Evolutionary conservation across 805 yeast genomes (phyloP), one percentile per base, ranked within the genome.

Genomic region (Candida caryicola): DNA sequence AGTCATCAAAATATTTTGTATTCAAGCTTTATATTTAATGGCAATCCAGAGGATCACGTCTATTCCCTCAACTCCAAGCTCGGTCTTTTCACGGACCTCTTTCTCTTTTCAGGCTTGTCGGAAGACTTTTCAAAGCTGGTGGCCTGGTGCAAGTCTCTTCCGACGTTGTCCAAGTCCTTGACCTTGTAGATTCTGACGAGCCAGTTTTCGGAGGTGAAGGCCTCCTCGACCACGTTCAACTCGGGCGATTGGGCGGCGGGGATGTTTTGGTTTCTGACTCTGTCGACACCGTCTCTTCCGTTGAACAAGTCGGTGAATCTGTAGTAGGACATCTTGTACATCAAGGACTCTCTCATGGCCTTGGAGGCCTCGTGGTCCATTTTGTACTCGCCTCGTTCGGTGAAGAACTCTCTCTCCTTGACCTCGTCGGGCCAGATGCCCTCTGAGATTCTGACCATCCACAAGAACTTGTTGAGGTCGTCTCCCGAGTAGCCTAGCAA

Each of bases 341-440:
- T 78, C 64, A 93, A 68, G 13, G 95, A 85, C 57, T 91, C 74
- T 56, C 76, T 80, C 97, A 95, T 91, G 21, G 96, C 74, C 18
- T 78, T 69, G 2, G 96, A 69, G 12, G 98, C 98, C 23, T 67
- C 67, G 40, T 75, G 79, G 60, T 93, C 98, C 38, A 93, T 83
- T 54, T 81, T 80, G 62, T 88, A 93, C 62, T 89, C 96, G 45
- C 98, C 97, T 39, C 78, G 66, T 4, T 78, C 77, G 16, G 90
- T 85, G 74, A 90, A 93, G 66, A 69, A 93, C 48, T 81, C 76
- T 46, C 93, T 72, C 67, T 93, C 99, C 49, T 72, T 76, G 42
- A 93, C 81, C 58, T 93, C 98, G n/a, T 93, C 97, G 1, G 99
- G 99, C 99, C 99, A 93, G 43, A 93, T 87, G 38, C 99, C 99